Evolutionary conservation across 306 rosid genomes (phyloP), one percentile per base, ranked within the genome.

Genomic region (Ormosia emarginata): DNA sequence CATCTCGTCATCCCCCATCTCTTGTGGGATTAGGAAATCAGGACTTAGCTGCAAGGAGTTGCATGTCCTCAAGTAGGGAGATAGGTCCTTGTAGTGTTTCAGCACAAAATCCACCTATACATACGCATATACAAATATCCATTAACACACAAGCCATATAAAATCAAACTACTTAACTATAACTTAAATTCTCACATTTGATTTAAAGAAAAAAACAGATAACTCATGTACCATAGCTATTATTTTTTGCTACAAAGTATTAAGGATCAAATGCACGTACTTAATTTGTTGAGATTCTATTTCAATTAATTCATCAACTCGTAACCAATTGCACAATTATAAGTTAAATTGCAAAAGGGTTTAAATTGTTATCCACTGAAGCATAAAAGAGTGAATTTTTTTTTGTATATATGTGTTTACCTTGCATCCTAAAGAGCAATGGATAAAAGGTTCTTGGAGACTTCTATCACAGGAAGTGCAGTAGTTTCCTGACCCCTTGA

Each of bases 381-480:
- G 40, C 39, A 53, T 2, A 18, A 2, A 56, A 4, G 39, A 75
- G 50, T 59, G 65, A 72, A 66, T 77, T 85, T 7, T 46, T 73
- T 15, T 65, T 46, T n/a, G n/a, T n/a, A 43, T 46, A 32, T 71
- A 10, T 63, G 4, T 59, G 74, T 17, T 63, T 85, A 96, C 99
- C 99, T 96, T 96, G 91, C 99, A 96, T 17, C 91, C 92, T 2
- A 96, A 94, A 40, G 99, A 96, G 81, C 99, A 96, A 88, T 96
- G 99, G 64, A 89, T 85, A 67, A 87, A 96, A 71, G 99, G 98
- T 74, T 93, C 99, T 87, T 96, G 99, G 67, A 96, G 99, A 65
- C 91, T 85, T 90, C 99, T 88, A 86, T 93, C 97, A 82, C 99
- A 96, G 13, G 99, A 92, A 58, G 97, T 93, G 83, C 99, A 96